These are phyloP conservation scores for Moringa oleifera DNA, from an alignment of 345 rosid genomes.

Conservation along the genomic window DNA sequence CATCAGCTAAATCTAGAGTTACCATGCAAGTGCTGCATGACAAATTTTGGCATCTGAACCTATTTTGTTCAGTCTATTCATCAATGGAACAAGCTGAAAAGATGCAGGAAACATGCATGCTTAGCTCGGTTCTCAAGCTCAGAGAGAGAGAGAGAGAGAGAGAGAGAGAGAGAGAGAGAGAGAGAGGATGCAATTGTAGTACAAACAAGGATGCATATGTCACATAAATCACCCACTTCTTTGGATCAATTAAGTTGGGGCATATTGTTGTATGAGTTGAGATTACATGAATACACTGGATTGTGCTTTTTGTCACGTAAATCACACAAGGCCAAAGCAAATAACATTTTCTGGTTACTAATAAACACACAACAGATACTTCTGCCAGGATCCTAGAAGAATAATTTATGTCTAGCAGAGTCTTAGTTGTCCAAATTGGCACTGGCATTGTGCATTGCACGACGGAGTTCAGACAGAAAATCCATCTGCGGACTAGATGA, in stretches of 20 bases:
- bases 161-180: no score
- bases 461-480: conserved; percentile 52
- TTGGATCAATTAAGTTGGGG: no score
- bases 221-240: no score
- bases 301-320: conserved; percentile 3
- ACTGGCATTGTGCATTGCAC: conserved; percentile 33
- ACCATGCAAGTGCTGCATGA: background rate
- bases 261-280: no score
- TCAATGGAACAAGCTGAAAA: background rate
- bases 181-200: no score
- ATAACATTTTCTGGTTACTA: conserved; percentile 9
- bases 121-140: no score
- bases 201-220: no score
- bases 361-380: conserved; percentile 17
- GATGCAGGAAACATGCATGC: background rate
- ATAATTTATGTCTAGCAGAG: background rate
- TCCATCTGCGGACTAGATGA: conserved; percentile 41
- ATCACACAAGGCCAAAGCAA: conserved; percentile 14
- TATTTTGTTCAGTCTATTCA: background rate
- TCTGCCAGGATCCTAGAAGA: background rate
- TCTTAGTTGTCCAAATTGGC: conserved; percentile 25
- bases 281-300: background rate
- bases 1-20: background rate
- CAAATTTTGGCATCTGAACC: background rate
- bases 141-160: no score